Base-by-base conservation (phyloP, 2,329 filamentous ascomycete genomes). In the Colletotrichum incanum region DNA sequence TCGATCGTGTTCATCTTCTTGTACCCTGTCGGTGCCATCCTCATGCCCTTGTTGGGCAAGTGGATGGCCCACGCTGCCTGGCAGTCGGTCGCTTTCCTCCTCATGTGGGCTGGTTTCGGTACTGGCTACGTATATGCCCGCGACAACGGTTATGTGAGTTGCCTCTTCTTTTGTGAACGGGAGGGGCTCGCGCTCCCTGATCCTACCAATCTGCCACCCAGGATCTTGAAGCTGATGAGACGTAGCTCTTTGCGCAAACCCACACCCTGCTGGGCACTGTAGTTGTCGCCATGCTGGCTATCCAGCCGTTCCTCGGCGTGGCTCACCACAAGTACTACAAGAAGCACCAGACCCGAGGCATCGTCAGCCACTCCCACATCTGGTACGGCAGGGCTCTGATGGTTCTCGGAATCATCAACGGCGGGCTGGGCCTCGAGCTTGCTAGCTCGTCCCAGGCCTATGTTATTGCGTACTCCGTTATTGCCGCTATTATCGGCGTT, bases 331-430 rank as follows among this genome's bases (percentile, higher is more conserved):
- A 77, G 41, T 80, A 88, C 76, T 92, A 84, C 79, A 75, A 84
- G 67, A 84, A 84, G 77, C 78, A 86, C 65, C 80, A 84, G 64
- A 55, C 76, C 34, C 88, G 90, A 45, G 86, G 86, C 8, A 20
- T 82, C 50, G 77, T 91, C 73, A 90, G 88, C 74, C 80, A 91
- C 74, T 77, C 83, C 1, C 91, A 93, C 77, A 87, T 91, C 75
- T 92, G 89, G 89, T 90, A 86, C 76, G 91, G 91, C 16, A 86
- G 91, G 23, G 76, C 82, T 1, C 79, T 92, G 54, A 88, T 93
- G 74, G 67, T 88, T 23, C 77, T 92, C 3, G 91, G 89, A 34
- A 83, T 92, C 55, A 78, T 92, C 75, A 93, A 93, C 76, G 91
- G 91, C 67, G 91, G 90, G 0, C 79, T 93, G 5, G 91, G 91